These are phyloP conservation scores for Clitopilus passeckerianus DNA, from an alignment of 768 basidiomycete species.

Conservation along the genomic window DNA sequence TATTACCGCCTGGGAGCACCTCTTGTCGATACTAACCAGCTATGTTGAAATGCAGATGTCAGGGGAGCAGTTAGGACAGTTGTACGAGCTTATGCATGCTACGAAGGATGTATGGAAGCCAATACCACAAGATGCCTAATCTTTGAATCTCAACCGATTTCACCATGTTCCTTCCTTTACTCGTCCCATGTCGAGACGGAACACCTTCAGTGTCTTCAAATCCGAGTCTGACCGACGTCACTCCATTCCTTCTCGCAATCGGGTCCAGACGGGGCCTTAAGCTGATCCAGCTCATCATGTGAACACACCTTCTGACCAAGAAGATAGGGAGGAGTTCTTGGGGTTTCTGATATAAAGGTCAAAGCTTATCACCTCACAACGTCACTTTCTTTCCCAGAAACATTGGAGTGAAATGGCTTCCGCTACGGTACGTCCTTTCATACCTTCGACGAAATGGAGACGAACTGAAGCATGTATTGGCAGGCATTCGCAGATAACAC, in stretches of 20 bases:
- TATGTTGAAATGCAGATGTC: slow-evolving; percentile 59
- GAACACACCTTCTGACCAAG: neutral
- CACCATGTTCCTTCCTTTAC: neutral
- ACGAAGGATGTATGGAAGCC: slow-evolving; percentile 87
- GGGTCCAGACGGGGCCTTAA: neutral
- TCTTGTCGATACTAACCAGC: neutral
- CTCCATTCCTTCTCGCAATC: neutral
- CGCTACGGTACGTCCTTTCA: slow-evolving; percentile 11
- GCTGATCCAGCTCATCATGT: neutral
- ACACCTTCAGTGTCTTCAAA: neutral
- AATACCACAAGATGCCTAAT: slow-evolving; percentile 21
- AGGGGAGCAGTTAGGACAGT: slow-evolving; percentile 83
- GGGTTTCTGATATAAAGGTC: no score
- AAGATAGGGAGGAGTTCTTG: neutral
- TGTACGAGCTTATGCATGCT: slow-evolving; percentile 93
- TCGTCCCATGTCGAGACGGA: no score
- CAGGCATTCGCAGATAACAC: slow-evolving; percentile 39
- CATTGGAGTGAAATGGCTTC: slow-evolving; percentile 23
- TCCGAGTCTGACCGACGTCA: neutral
- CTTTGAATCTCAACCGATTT: neutral
- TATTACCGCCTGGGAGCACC: neutral
- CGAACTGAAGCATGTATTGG: neutral
- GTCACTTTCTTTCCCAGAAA: no score
- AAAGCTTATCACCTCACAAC: neutral
- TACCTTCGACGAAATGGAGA: neutral